Base-by-base conservation (phyloP, 148 eudicot species). In the Rhododendron henanense region DNA sequence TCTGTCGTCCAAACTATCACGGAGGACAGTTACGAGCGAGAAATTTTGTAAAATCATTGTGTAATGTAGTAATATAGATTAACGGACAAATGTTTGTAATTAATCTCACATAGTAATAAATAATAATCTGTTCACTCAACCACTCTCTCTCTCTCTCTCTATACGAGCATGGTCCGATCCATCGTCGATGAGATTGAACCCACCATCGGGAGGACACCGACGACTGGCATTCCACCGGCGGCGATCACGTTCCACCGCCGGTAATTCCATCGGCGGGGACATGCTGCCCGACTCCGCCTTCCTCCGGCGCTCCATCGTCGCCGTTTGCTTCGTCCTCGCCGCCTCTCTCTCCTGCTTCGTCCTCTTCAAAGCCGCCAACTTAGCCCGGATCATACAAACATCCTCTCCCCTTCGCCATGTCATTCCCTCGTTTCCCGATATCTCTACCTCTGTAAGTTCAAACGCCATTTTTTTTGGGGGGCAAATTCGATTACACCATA, bases 301-400 rank as follows among this genome's bases (percentile, higher is more conserved):
- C 83, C 44, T 88, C 75, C 91, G 91, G 55, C 90, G 88, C 23
- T 78, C 82, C 48, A 57, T 87, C 28, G 83, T 61, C 14, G 82
- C 82, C 25, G 55, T 88, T 23, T 14, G 85, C 82, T 86, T 86
- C 79, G 21, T 89, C 81, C 79, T 79, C 71, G 84, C 83, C 50
- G 21, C 91, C 33, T 86, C 88, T 78, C 53, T 89, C 75, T 90
- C 84, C 16, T 86, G 87, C 31, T 92, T 78, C 63, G 53, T 84
- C 45, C 83, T 87, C 77, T 79, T 55, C 50, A 78, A 85, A 79
- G 86, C 87, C 53, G 80, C 87, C 59, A 81, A 69, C 33, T 87
- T 86, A 23, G 76, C 87, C 3, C 87, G 87, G 5, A 84, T 47
- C 50, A 47, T 87, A 15, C 84, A 39, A 16, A 10, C 85, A 0